Evolutionary conservation across 306 rosid species (phyloP).

Genomic region (Vigna trinervia): DNA sequence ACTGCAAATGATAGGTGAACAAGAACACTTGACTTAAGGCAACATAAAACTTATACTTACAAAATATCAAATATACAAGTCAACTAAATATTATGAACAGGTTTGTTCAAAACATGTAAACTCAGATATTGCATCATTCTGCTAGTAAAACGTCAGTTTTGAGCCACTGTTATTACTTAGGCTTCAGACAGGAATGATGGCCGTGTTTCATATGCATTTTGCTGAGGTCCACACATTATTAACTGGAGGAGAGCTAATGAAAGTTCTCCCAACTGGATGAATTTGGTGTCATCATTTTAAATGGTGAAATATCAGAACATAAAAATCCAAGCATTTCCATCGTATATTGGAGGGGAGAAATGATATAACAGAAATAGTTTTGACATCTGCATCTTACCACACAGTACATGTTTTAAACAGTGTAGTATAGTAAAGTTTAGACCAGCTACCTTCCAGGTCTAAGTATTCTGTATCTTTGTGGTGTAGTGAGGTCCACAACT

Average conservation of each 20-base stretch:
- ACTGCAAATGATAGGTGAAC: constrained; percentile 54
- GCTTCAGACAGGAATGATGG: constrained; percentile 16
- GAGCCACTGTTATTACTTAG: neutral
- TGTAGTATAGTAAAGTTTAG: constrained; percentile 16
- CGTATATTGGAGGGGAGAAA: constrained; percentile 7
- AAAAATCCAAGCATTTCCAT: constrained; percentile 22
- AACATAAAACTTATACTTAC: constrained; percentile 3
- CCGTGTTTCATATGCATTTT: constrained; percentile 19
- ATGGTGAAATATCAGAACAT: constrained; percentile 28
- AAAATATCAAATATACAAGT: constrained; percentile 12
- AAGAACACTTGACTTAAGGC: constrained; percentile 30
- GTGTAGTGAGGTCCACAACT: constrained; percentile 76
- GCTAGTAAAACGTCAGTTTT: constrained; percentile 4
- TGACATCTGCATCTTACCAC: constrained; percentile 16
- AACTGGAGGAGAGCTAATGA: neutral
- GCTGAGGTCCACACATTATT: neutral
- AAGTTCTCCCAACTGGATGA: constrained; percentile 16
- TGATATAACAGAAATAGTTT: constrained; percentile 22
- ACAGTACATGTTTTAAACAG: constrained; percentile 32
- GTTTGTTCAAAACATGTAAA: constrained; percentile 36
- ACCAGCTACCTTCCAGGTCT: constrained; percentile 87
- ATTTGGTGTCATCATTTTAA: constrained; percentile 29
- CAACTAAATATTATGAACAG: constrained; percentile 7
- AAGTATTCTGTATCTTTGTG: constrained; percentile 74
- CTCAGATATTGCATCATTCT: constrained; percentile 2